phyloP scores from a whole-genome alignment of 495 filamentous ascomycete genomes.

The Talaromyces proteolyticus region DNA sequence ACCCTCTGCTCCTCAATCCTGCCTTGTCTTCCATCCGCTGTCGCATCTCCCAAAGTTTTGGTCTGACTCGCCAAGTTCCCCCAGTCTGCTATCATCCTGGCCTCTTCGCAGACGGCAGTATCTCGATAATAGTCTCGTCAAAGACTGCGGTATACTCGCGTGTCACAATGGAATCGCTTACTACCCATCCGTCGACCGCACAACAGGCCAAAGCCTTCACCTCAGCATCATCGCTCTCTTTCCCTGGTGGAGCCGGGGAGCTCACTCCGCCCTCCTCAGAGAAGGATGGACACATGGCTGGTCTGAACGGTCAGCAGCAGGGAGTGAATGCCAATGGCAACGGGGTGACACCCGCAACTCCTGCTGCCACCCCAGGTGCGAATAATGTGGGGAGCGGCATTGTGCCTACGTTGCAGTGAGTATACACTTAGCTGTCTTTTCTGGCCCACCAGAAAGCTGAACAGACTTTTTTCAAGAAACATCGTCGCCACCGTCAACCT shows the following conservation, averaged over 20 bases:
- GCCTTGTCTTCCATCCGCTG: background rate
- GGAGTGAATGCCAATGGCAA: conserved; percentile 62
- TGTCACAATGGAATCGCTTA: conserved; percentile 75
- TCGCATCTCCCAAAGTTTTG: no score
- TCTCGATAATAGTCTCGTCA: conserved; percentile 4
- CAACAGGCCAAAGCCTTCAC: conserved; percentile 89
- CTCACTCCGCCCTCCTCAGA: conserved; percentile 70
- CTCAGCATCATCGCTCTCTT: conserved; percentile 81
- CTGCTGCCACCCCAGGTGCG: conserved; percentile 86
- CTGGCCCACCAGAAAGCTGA: conserved; percentile 43
- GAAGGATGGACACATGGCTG: conserved; percentile 47
- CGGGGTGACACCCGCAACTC: conserved; percentile 92
- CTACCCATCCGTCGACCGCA: conserved; percentile 82
- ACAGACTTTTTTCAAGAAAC: conserved; percentile 71
- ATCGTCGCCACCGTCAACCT: conserved; percentile 99
- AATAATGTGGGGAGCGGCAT: conserved; percentile 79
- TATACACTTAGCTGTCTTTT: conserved; percentile 51
- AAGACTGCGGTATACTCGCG: conserved; percentile 16
- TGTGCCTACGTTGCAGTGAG: conserved; percentile 97
- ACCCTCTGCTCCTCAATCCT: conserved; percentile 5
- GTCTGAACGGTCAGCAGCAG: conserved; percentile 53
- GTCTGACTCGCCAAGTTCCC: conserved; percentile 5
- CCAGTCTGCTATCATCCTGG: conserved; percentile 7
- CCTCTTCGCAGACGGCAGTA: conserved; percentile 1
- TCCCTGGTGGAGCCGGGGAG: conserved; percentile 76